Base-by-base conservation (phyloP, 768 basidiomycete genomes). In the Boletus rubescentipes region DNA sequence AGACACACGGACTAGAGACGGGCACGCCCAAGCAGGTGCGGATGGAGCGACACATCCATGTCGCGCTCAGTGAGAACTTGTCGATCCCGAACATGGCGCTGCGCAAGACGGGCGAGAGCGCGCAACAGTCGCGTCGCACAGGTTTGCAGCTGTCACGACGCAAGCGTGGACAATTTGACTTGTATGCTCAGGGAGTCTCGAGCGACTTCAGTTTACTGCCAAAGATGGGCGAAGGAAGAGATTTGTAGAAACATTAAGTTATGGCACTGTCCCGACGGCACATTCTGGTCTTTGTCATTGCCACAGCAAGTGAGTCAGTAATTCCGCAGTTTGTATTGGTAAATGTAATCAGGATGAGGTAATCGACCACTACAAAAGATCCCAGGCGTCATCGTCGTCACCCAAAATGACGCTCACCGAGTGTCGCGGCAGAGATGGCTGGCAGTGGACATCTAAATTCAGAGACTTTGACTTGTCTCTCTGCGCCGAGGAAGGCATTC, bases 401-500 rank as follows among this genome's bases (percentile, higher is more conserved):
- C 38, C 5, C 31, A 31, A 7, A 40, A 80, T 79, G 78, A 68
- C 71, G 11, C 63, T 57, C 9, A 7, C 63, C 53, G 45, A 55
- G 12, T 87, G 86, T 63, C 75, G 67, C 43, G 78, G 86, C 62
- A 39, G 53, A 9, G 86, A 91, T 58, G 88, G 89, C 51, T 91
- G 89, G 86, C 68, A 67, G 9, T 72, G 78, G 15, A 71, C 84
- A 16, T 93, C 91, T 0, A 67, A 54, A 0, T 60, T 71, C 0
- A 79, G 91, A 49, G 73, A 78, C 14, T 91, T 93, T 66, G 93
- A 95, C 67, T 59, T 86, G 9, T 90, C 92, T 1, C 79, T 83
- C 14, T 96, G 93, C 67, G 90, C 87, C 58, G 87, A 95, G 61
- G 87, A 92, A 58, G 87, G 83, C 14, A 64, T 86, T 39, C 31